These are phyloP conservation scores for Penicillium sp. DNA, from an alignment of 2,329 filamentous ascomycete species.

Conservation along the genomic window DNA sequence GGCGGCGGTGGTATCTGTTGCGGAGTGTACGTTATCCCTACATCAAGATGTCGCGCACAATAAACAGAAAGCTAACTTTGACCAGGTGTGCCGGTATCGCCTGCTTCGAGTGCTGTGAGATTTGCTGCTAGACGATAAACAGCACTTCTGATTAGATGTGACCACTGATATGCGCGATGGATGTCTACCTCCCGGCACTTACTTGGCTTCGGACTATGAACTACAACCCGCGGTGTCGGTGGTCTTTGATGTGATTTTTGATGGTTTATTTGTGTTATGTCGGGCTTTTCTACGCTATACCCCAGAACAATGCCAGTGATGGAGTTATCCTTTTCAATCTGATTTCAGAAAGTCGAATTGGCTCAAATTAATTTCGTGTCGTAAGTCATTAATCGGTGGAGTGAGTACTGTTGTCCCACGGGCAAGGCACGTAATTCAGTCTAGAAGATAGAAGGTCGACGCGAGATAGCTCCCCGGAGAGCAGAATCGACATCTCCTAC, in stretches of 20 bases:
- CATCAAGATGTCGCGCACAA: neutral
- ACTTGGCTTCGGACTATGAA: neutral
- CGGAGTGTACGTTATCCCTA: conserved; percentile 32
- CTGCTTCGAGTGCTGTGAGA: conserved; percentile 38
- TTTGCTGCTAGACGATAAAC: conserved; percentile 31
- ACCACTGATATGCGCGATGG: neutral
- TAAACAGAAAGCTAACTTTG: conserved; percentile 1
- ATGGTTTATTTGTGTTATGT: conserved; percentile 5
- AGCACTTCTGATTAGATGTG: neutral
- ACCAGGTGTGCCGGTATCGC: conserved; percentile 35
- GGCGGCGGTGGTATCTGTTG: conserved; percentile 35
- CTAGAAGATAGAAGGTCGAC: conserved; percentile 10
- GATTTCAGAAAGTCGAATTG: neutral
- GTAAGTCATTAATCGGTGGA: neutral
- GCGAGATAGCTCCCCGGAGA: conserved; percentile 23
- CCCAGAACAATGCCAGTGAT: conserved; percentile 17
- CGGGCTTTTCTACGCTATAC: conserved; percentile 18
- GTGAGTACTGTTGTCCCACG: neutral
- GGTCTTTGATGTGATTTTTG: neutral
- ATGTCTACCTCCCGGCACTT: neutral
- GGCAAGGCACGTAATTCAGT: neutral
- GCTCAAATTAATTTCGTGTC: neutral
- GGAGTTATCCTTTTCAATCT: conserved; percentile 9
- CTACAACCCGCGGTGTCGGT: neutral
- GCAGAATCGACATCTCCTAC: conserved; percentile 35